phyloP scores from a whole-genome alignment of 106 monocot species.

The Allium sativum region DNA sequence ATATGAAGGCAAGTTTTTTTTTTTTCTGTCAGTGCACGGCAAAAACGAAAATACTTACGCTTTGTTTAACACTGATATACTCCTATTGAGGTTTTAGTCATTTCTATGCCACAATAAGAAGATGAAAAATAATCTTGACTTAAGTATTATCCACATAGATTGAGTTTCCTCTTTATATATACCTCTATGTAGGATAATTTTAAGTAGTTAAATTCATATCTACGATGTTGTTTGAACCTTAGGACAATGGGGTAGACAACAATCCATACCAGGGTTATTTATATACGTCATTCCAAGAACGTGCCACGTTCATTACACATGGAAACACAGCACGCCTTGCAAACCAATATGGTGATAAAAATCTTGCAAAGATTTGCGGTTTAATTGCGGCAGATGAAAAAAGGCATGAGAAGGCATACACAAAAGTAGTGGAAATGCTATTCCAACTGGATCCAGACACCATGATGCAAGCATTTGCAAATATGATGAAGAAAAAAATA shows the following conservation, averaged over 20 bases:
- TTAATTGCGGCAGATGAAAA: slow-evolving; percentile 51
- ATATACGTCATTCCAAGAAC: slow-evolving; percentile 59
- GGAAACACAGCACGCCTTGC: slow-evolving; percentile 54
- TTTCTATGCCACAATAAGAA: not conserved
- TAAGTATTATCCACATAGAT: not conserved
- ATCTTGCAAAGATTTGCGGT: slow-evolving; percentile 45
- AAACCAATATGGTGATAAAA: slow-evolving; percentile 44
- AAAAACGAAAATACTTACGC: no score
- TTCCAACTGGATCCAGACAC: slow-evolving; percentile 50
- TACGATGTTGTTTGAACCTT: not conserved
- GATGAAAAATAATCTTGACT: not conserved
- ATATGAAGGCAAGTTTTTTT: not conserved
- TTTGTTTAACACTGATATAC: no score
- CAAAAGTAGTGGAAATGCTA: slow-evolving; percentile 53
- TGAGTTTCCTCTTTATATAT: not conserved
- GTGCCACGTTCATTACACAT: slow-evolving; percentile 60
- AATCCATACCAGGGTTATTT: slow-evolving; percentile 52
- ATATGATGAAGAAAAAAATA: slow-evolving; percentile 46
- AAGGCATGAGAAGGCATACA: slow-evolving; percentile 58
- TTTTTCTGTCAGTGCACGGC: no score
- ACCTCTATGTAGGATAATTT: no score
- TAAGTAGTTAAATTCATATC: not conserved
- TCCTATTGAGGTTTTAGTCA: not conserved
- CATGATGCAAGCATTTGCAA: slow-evolving; percentile 35
- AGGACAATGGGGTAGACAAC: slow-evolving; percentile 59